Conservation (phyloP, 345 rosid species). For the Durio zibethinus region DNA sequence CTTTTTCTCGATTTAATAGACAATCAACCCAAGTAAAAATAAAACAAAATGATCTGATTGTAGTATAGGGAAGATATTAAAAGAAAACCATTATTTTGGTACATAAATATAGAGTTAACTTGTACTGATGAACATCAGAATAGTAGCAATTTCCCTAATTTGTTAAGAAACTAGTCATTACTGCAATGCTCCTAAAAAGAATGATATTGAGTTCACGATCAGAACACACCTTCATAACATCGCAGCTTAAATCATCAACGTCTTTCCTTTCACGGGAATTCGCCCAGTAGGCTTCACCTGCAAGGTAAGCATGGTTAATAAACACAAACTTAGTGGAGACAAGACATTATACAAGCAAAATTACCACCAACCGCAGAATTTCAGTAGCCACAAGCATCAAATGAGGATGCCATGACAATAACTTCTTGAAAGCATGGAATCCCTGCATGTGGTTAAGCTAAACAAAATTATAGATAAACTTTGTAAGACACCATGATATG, state of each 20-base stretch:
- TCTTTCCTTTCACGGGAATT: constrained; percentile 85
- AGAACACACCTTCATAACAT: constrained; percentile 61
- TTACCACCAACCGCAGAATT: constrained; percentile 70
- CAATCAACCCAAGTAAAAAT: not conserved
- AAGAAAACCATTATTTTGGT: not conserved
- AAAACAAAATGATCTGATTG: not conserved
- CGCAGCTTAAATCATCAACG: too few species aligned
- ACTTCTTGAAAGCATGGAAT: constrained; percentile 98
- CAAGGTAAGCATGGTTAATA: constrained; percentile 14
- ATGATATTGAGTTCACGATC: not conserved
- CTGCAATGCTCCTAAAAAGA: not conserved
- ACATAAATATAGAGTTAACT: not conserved
- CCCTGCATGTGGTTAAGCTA: constrained; percentile 50
- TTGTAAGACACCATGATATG: not conserved
- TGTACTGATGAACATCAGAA: not conserved
- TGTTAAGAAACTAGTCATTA: not conserved
- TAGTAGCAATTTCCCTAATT: not conserved
- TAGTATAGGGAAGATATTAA: not conserved
- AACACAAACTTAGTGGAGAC: constrained; percentile 6
- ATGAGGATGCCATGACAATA: constrained; percentile 96
- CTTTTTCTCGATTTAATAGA: not conserved
- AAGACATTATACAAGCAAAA: constrained; percentile 5
- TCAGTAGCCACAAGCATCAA: constrained; percentile 88
- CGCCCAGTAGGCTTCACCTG: constrained; percentile 92
- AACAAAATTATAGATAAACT: constrained; percentile 17